Percentiles rank a stretch among this genome's conserved stretches.
These are phyloP conservation scores for Pseudogymnoascus sp. DNA, from an alignment of 2,329 filamentous ascomycete genomes.

Conservation along the genomic window DNA sequence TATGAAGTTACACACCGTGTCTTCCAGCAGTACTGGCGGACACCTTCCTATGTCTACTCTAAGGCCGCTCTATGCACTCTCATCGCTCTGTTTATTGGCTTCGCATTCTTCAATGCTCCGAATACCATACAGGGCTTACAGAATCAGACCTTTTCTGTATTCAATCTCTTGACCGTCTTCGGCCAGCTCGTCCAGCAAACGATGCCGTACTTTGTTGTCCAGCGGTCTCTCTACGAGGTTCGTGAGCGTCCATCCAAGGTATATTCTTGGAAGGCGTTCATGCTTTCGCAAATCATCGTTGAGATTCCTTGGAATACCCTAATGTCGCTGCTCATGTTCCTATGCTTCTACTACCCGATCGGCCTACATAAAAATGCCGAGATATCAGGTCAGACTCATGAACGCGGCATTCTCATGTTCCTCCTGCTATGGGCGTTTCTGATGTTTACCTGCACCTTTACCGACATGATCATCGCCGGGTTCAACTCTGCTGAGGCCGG, in stretches of 20 bases:
- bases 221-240: slow-evolving; percentile 50
- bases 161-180: slow-evolving; percentile 57
- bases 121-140: slow-evolving; percentile 44
- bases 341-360: slow-evolving; percentile 52
- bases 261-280: slow-evolving; percentile 55
- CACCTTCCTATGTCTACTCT: slow-evolving; percentile 45
- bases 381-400: slow-evolving; percentile 51
- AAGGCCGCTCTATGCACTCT: slow-evolving; percentile 45
- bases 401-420: slow-evolving; percentile 74
- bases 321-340: slow-evolving; percentile 39
- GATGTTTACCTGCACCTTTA: slow-evolving; percentile 75
- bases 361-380: slow-evolving; percentile 58
- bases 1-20: slow-evolving; percentile 57
- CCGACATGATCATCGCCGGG: slow-evolving; percentile 68
- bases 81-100: slow-evolving; percentile 52
- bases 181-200: slow-evolving; percentile 52
- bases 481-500: slow-evolving; percentile 71
- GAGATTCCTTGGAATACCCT: slow-evolving; percentile 40
- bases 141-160: slow-evolving; percentile 50
- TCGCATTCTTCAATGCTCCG: slow-evolving; percentile 54
- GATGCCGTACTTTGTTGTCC: slow-evolving; percentile 51
- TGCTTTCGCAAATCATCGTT: slow-evolving; percentile 42
- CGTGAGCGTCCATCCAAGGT: slow-evolving; percentile 56
- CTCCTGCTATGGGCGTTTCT: slow-evolving; percentile 69
- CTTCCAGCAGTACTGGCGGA: slow-evolving; percentile 55